Evolutionary conservation across 192 early-diverging fungal species (phyloP), one percentile per base, ranked within the genome.

Genomic region (Allomyces macrogynus): DNA sequence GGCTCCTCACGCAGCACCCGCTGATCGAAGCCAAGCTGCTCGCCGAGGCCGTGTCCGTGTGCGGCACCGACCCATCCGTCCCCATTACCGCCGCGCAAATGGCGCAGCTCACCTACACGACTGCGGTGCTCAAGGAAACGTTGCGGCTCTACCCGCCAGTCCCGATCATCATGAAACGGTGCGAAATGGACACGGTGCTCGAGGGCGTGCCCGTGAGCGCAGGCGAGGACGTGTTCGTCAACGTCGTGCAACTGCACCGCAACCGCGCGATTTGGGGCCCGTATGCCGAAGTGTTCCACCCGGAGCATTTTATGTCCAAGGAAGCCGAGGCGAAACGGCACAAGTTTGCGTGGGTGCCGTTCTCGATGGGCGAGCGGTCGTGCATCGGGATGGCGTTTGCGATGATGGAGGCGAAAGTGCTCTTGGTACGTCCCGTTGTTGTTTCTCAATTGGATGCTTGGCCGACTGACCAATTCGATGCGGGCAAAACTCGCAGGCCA

Each of bases 301-400:
- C 83, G 12, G 78, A 81, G 20, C 64, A 80, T 32, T 84, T 71
- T 62, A 9, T 27, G 26, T 62, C 70, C 2, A 74, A 75, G 11
- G 81, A 81, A 61, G 72, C 74, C 62, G 77, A 79, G 62, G 64
- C 68, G 20, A 74, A 76, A 61, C 69, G 79, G 24, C 72, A 72
- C 16, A 49, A 62, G 3, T 76, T 68, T 60, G 77, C 79, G 40
- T 84, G 81, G 81, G 64, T 82, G 57, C 78, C 80, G 11, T 81
- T 81, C 63, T 75, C 73, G 11, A 57, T 54, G 18, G 78, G 80
- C 42, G 69, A 69, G 22, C 72, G 81, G 16, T 68, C 71, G 8
- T 84, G 83, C 63, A 78, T 84, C 63, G 83, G 83, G n/a, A 69
- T 77, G 61, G 76, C 75, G 62, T 78, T 84, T 70, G 79, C 83